Conservation (phyloP, 441 rosid species). For the Sinapis alba region DNA sequence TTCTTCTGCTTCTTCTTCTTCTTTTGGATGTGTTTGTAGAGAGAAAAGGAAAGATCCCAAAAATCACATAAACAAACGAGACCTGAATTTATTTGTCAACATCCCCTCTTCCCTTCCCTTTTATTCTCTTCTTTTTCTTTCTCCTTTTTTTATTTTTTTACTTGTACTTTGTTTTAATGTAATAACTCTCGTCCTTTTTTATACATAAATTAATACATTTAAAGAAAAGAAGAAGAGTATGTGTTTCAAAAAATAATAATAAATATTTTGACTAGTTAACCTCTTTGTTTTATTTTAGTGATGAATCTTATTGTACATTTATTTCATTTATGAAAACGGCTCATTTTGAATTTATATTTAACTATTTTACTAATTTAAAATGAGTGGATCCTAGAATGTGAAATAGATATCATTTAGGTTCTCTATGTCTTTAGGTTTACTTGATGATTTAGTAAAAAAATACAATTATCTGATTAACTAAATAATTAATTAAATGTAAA, state of each 20-base stretch:
- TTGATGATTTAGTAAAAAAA: background rate
- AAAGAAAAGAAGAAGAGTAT: background rate
- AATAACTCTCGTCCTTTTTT: background rate
- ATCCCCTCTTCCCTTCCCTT: constrained; percentile 47
- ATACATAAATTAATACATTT: background rate
- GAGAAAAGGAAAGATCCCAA: constrained; percentile 49
- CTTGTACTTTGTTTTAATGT: constrained; percentile 2
- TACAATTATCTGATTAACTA: too few relatives aligned
- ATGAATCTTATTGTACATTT: too few relatives aligned
- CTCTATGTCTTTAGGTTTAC: constrained; percentile 46
- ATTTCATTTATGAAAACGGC: too few relatives aligned
- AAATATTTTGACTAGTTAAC: background rate
- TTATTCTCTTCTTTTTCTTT: constrained; percentile 83
- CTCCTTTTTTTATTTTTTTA: background rate
- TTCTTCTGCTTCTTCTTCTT: constrained; percentile 14
- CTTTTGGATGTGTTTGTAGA: constrained; percentile 26
- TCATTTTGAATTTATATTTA: background rate
- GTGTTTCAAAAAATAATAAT: too few relatives aligned
- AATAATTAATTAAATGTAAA: too few relatives aligned
- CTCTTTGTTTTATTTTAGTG: background rate
- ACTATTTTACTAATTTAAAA: background rate
- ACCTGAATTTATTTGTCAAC: constrained; percentile 72
- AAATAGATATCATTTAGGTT: constrained; percentile 55
- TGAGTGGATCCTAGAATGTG: too few relatives aligned
- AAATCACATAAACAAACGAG: constrained; percentile 84